Evolutionary conservation across 2,329 filamentous ascomycete species (phyloP).

Genomic region (Sporothrix sp.): DNA sequence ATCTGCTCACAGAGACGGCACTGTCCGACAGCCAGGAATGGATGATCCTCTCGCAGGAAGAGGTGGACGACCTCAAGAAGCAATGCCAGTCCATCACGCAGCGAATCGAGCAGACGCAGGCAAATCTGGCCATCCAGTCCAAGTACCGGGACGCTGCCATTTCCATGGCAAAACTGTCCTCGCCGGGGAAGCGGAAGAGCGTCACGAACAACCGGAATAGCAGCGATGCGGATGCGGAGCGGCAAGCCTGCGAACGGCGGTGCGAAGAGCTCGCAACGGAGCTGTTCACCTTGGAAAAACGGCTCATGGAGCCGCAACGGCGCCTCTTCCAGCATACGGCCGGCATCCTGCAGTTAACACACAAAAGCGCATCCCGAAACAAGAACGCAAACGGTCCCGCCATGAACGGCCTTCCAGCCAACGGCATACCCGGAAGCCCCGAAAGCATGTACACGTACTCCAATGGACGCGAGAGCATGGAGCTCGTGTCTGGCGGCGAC

Average conservation of each 20-base stretch:
- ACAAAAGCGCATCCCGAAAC: constrained; percentile 52
- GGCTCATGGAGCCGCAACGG: constrained; percentile 63
- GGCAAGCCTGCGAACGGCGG: constrained; percentile 63
- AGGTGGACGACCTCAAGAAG: constrained; percentile 86
- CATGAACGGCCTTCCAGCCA: constrained; percentile 32
- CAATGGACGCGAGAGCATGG: constrained; percentile 49
- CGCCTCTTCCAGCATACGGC: constrained; percentile 82
- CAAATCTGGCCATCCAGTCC: constrained; percentile 78
- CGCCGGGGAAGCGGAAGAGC: constrained; percentile 42
- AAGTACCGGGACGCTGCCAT: constrained; percentile 91
- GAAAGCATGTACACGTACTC: constrained; percentile 66
- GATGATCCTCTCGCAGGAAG: constrained; percentile 79
- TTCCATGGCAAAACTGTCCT: constrained; percentile 74
- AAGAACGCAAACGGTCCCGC: constrained; percentile 27
- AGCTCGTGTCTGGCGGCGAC: constrained; percentile 40
- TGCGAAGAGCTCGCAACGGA: constrained; percentile 79
- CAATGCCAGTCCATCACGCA: constrained; percentile 62
- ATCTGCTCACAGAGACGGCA: constrained; percentile 87
- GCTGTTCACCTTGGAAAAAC: constrained; percentile 68
- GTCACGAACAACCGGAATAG: constrained; percentile 41
- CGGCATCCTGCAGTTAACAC: constrained; percentile 81
- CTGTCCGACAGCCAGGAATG: constrained; percentile 79
- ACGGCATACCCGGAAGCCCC: constrained; percentile 61
- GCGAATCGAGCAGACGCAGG: constrained; percentile 71
- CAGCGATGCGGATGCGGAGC: constrained; percentile 61